Conservation (phyloP, 495 filamentous ascomycete genomes). For the Aspergillus nanangensis region DNA sequence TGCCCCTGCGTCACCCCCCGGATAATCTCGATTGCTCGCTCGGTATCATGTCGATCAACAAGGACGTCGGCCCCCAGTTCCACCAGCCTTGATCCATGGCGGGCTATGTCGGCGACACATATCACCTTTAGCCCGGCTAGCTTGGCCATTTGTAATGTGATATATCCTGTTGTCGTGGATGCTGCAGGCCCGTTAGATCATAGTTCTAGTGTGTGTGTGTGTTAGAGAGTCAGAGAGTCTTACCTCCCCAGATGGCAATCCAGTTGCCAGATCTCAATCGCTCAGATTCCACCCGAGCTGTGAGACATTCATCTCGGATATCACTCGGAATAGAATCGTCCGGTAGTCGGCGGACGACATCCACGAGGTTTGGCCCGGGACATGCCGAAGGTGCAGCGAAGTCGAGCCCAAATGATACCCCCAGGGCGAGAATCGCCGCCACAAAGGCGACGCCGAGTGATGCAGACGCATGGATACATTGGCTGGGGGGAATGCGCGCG, state of each 20-base stretch:
- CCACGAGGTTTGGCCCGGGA: constrained; percentile 50
- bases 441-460: constrained; percentile 63
- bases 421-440: constrained; percentile 52
- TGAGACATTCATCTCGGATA: constrained; percentile 50
- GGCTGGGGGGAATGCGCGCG: constrained; percentile 46
- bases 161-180: constrained; percentile 57
- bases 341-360: constrained; percentile 33
- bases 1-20: constrained; percentile 46
- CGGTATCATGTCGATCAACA: constrained; percentile 56
- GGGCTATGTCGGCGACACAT: constrained; percentile 55
- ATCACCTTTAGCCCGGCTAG: constrained; percentile 54
- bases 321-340: constrained; percentile 43
- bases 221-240: constrained; percentile 13
- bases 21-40: constrained; percentile 58
- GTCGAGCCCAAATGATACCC: constrained; percentile 58
- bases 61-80: constrained; percentile 52
- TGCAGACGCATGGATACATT: constrained; percentile 48
- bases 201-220: not conserved
- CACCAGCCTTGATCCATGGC: constrained; percentile 52
- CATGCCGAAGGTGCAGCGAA: constrained; percentile 33
- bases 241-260: constrained; percentile 68
- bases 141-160: constrained; percentile 57
- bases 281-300: constrained; percentile 35
- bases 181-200: constrained; percentile 26
- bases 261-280: constrained; percentile 52